Evolutionary conservation across 805 yeast species (phyloP), one percentile per base, ranked within the genome.

Genomic region (Debaryomyces hansenii): DNA sequence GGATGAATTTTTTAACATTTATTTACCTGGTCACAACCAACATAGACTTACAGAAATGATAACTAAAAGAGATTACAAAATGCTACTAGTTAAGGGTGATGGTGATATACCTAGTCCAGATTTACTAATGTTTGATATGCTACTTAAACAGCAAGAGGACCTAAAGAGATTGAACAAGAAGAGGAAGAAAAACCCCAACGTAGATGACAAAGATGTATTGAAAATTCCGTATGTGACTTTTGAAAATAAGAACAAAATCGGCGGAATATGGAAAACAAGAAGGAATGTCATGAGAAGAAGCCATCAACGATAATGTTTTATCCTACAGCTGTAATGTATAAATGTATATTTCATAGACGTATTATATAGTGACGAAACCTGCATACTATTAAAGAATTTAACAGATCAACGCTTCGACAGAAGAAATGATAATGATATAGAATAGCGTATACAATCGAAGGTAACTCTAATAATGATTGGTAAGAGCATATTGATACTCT

Each of bases 21-120:
- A 86, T 54, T 66, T 85, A 0, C 90, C 89, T 1, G 51, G 56
- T 9, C 46, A 50, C 14, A 37, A 42, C 8, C 27, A 42, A 5
- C 10, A 20, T 3, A 37, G 16, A 5, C 31, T 58, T 1, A 53
- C 52, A 9, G 16, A 48, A 3, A 15, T 52, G 0, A 54, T 66
- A 12, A 58, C 58, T 4, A 61, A 56, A 1, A 58, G 51, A 10
- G 21, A 20, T 18, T 66, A 51, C 33, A 58, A 61, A 33, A 53
- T 81, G 44, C 50, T 86, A 0, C 45, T 87, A 1, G 72, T 79
- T 1, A 76, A 85, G 50, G 90, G 89, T 1, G 77, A 80, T 37
- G 80, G 87, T 0, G 88, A 83, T 41, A 64, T 85, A 2, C 94
- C 96, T 0, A 59, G 76, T 0, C 70, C 77, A 57, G 89, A 83